These are phyloP conservation scores for Sporisorium graminicola DNA, from an alignment of 1,284 basidiomycete genomes.

Conservation along the genomic window DNA sequence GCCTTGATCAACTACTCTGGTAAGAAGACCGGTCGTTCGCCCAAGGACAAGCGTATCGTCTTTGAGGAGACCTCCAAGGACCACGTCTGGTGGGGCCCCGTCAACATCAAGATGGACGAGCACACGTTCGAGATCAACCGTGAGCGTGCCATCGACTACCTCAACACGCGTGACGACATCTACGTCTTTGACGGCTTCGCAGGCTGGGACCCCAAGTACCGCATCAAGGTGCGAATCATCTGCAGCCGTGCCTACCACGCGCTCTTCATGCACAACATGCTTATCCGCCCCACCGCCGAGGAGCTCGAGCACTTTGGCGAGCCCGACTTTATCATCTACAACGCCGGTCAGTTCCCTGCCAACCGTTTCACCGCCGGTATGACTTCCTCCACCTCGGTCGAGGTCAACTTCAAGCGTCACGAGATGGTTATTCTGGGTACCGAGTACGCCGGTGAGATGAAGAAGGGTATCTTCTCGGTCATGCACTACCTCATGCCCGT, in stretches of 20 bases:
- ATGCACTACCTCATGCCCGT: slow-evolving; percentile 99
- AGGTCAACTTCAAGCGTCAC: slow-evolving; percentile 99
- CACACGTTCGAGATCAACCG: slow-evolving; percentile 99
- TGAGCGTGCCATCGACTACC: slow-evolving; percentile 98
- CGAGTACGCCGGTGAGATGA: slow-evolving; percentile 99
- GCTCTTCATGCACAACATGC: slow-evolving; percentile 95
- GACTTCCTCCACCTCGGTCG: slow-evolving; percentile 98
- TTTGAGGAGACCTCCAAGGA: slow-evolving; percentile 97
- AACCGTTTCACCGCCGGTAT: slow-evolving; percentile 99
- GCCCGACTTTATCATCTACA: slow-evolving; percentile 99
- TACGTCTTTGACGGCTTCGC: slow-evolving; percentile 99
- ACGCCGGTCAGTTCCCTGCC: slow-evolving; percentile 99
- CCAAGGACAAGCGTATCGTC: slow-evolving; percentile 99
- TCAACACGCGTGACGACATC: slow-evolving; percentile 96
- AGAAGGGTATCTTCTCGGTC: slow-evolving; percentile 99
- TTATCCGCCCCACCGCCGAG: slow-evolving; percentile 95
- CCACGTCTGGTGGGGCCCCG: slow-evolving; percentile 99
- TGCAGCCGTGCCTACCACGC: slow-evolving; percentile 99
- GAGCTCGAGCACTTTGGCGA: slow-evolving; percentile 96
- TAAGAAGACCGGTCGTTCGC: slow-evolving; percentile 97
- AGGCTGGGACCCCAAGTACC: slow-evolving; percentile 98
- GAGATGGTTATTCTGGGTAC: slow-evolving; percentile 99
- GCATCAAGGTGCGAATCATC: slow-evolving; percentile 99
- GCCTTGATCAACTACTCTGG: slow-evolving; percentile 99
- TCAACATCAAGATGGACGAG: slow-evolving; percentile 99